Base-by-base conservation (phyloP, 2,329 filamentous ascomycete species). In the Paramyrothecium sp. region DNA sequence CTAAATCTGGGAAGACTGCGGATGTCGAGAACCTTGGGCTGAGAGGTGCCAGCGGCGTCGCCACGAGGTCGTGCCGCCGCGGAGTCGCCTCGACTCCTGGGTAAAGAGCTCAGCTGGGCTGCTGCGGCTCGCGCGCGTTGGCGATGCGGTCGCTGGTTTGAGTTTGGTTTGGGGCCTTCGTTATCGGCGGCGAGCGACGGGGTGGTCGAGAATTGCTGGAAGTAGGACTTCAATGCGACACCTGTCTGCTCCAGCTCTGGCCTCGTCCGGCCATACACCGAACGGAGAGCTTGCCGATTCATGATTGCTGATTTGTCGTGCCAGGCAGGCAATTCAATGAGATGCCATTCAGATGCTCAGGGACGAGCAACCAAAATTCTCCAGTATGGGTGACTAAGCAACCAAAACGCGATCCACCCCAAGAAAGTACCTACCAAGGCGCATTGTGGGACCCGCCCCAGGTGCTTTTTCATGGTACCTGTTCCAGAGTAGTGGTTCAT, bases 131-230 rank as follows among this genome's bases (percentile, higher is more conserved):
- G 68, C 33, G 72, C 67, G 57, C 71, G 69, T 60, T 71, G 61
- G 50, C 68, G 69, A 48, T 59, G 63, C 59, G 44, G 60, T 49
- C 20, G 47, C 20, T 55, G 52, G 13, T 19, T 16, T 16, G 38
- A 12, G 38, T 19, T 44, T 16, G 38, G 38, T 4, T 60, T 56
- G 56, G 54, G 57, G 55, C 59, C 61, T 51, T 62, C 63, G 54
- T 60, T 55, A 55, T 74, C 70, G 58, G 68, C 68, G 55, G 65
- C 63, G 51, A 69, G 64, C 60, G 67, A 65, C 65, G 71, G 71
- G 20, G 74, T 71, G 47, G 75, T 76, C 51, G 75, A 76, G 63
- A 77, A 75, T 56, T 69, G 64, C 49, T 70, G 71, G 55, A 73
- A 67, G 61, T 69, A 75, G 46, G 58, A 69, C 62, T 59, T 67